These are phyloP conservation scores for Candida golubevii DNA, from an alignment of 805 yeast species.

Conservation along the genomic window DNA sequence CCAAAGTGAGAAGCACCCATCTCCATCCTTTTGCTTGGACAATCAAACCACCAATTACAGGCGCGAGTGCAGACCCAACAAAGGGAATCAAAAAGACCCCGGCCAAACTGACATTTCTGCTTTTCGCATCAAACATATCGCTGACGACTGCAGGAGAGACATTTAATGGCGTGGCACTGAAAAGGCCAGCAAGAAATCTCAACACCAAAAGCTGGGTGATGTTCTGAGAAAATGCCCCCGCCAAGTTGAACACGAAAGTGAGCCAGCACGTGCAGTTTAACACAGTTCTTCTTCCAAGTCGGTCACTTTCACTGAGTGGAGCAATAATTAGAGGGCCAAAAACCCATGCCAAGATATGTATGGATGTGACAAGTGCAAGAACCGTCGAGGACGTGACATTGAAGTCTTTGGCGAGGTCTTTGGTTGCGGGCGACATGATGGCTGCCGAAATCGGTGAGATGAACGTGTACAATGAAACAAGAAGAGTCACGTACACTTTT, in stretches of 20 bases:
- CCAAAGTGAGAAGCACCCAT: slow-evolving; percentile 34
- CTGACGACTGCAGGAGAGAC: slow-evolving; percentile 38
- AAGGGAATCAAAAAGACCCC: slow-evolving; percentile 35
- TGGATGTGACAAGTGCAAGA: slow-evolving; percentile 31
- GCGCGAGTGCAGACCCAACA: slow-evolving; percentile 37
- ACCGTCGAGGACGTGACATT: slow-evolving; percentile 23
- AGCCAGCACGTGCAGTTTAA: slow-evolving; percentile 34
- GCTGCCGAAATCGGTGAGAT: slow-evolving; percentile 41
- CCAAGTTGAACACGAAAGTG: slow-evolving; percentile 30
- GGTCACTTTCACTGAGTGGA: slow-evolving; percentile 35
- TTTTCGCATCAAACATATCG: slow-evolving; percentile 32
- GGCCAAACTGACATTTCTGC: slow-evolving; percentile 33
- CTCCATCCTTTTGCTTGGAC: slow-evolving; percentile 32
- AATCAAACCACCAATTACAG: slow-evolving; percentile 34
- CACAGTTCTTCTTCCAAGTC: slow-evolving; percentile 33
- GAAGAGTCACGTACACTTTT: slow-evolving; percentile 21
- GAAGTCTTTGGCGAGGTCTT: slow-evolving; percentile 27
- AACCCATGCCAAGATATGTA: slow-evolving; percentile 38
- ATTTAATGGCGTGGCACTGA: slow-evolving; percentile 36
- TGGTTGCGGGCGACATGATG: slow-evolving; percentile 35
- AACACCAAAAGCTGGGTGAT: slow-evolving; percentile 32
- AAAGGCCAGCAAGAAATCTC: slow-evolving; percentile 34
- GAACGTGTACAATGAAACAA: slow-evolving; percentile 35
- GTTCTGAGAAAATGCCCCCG: slow-evolving; percentile 32
- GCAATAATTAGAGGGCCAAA: slow-evolving; percentile 38